These are phyloP conservation scores for Daedalea quercina DNA, from an alignment of 768 basidiomycete genomes.

Conservation along the genomic window DNA sequence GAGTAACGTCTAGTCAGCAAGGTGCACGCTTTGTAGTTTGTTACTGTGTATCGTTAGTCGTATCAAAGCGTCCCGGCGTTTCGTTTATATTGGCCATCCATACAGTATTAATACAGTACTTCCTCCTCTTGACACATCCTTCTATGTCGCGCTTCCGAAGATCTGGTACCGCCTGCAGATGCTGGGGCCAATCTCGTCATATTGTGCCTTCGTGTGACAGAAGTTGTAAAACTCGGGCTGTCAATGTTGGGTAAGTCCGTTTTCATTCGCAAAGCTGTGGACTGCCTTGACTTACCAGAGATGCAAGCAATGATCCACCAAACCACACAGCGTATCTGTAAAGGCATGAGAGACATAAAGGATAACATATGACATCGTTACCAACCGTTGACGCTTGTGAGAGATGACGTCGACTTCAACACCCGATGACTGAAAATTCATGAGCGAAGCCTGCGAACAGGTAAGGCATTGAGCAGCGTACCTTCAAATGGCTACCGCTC, in stretches of 20 bases:
- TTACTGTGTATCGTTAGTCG: background rate
- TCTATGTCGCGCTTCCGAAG: conserved; percentile 80
- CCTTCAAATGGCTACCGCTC: conserved; percentile 73
- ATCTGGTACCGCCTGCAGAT: conserved; percentile 92
- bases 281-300: conserved; percentile 52
- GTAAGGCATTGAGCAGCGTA: conserved; percentile 26
- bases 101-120: conserved; percentile 1
- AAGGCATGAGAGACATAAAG: conserved; percentile 1
- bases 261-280: background rate
- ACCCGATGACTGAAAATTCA: conserved; percentile 68
- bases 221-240: conserved; percentile 94
- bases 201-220: conserved; percentile 92
- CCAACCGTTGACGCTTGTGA: conserved; percentile 91
- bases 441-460: background rate
- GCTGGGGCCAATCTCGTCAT: conserved; percentile 88
- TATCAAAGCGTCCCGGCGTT: background rate
- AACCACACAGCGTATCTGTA: conserved; percentile 93
- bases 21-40: too few relatives aligned
- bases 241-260: background rate
- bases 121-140: background rate
- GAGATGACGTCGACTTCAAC: conserved; percentile 98
- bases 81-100: background rate
- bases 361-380: background rate
- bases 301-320: conserved; percentile 91
- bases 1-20: conserved; percentile 2